A percentile compares a stretch with the other conserved stretches of the same genome.
These are phyloP conservation scores for Plectosphaerella cucumerina DNA, from an alignment of 2,329 filamentous ascomycete species.

Conservation along the genomic window DNA sequence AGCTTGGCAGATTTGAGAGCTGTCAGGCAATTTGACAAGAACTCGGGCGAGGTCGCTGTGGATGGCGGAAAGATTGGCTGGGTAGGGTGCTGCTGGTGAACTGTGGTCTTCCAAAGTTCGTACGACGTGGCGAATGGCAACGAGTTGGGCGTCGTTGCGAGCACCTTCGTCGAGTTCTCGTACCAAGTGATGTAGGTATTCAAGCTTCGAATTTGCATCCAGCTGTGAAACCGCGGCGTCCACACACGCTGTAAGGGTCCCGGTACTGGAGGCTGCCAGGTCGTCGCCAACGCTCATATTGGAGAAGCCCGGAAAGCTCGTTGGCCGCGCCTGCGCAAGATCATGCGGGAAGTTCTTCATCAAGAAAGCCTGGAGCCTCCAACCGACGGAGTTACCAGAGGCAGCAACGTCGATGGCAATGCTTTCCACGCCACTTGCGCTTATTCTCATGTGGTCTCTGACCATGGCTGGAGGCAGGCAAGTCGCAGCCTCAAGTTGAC, in stretches of 20 bases:
- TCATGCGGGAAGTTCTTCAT: slow-evolving; percentile 28
- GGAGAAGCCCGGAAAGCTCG: slow-evolving; percentile 19
- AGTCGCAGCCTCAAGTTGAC: background rate
- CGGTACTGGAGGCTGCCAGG: too few relatives aligned
- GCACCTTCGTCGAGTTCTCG: slow-evolving; percentile 10
- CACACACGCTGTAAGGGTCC: slow-evolving; percentile 25
- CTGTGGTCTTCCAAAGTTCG: slow-evolving; percentile 16
- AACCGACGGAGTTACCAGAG: slow-evolving; percentile 33
- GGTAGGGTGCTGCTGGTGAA: slow-evolving; percentile 13
- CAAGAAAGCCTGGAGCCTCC: slow-evolving; percentile 42
- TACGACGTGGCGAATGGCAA: slow-evolving; percentile 39
- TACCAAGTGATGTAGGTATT: slow-evolving; percentile 22
- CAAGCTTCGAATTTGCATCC: slow-evolving; percentile 14
- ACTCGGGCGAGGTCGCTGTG: slow-evolving; percentile 34
- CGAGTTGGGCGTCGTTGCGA: slow-evolving; percentile 18
- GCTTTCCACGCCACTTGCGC: background rate
- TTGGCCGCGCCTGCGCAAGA: slow-evolving; percentile 26
- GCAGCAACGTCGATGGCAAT: slow-evolving; percentile 20
- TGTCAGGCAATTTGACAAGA: slow-evolving; percentile 22
- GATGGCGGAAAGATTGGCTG: slow-evolving; percentile 33
- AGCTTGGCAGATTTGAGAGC: slow-evolving; percentile 29
- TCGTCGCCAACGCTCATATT: background rate
- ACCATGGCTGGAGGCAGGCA: background rate
- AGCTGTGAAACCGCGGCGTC: slow-evolving; percentile 25
- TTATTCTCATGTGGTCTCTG: background rate